Conservation (phyloP, 345 rosid genomes). For the Angophora floribunda region DNA sequence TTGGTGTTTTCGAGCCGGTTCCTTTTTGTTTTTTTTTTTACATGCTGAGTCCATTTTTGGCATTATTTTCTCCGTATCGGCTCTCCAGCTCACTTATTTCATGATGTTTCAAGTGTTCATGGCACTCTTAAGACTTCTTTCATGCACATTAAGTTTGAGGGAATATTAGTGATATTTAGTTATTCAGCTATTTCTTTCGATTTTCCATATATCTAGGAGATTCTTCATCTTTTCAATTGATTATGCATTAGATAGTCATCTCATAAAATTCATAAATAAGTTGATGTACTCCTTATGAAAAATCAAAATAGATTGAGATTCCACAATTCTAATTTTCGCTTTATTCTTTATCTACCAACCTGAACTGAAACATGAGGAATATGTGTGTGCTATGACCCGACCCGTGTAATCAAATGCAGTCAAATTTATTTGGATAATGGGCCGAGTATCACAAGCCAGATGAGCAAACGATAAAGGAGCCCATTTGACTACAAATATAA, state of each 20-base stretch:
- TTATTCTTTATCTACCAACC: neutral
- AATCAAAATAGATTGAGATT: too few species aligned
- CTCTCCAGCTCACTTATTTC: fast-evolving
- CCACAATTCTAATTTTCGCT: neutral
- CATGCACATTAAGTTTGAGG: neutral
- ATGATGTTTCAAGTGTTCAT: fast-evolving
- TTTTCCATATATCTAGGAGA: too few species aligned
- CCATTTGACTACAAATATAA: neutral
- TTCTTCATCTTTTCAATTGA: neutral
- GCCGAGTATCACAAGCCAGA: too few species aligned
- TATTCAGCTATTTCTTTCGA: neutral
- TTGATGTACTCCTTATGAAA: fast-evolving
- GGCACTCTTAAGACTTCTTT: fast-evolving
- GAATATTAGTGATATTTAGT: too few species aligned
- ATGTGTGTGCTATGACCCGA: neutral
- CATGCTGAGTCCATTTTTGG: fast-evolving
- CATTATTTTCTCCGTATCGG: neutral
- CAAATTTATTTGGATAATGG: neutral
- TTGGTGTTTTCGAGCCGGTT: neutral
- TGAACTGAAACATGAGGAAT: fast-evolving
- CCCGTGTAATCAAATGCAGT: too few species aligned
- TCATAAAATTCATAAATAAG: neutral
- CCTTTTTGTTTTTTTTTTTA: neutral
- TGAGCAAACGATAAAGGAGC: neutral
- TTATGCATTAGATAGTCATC: neutral